Evolutionary conservation across 345 rosid species (phyloP), one percentile per base, ranked within the genome.

Genomic region (Hibiscus syriacus): DNA sequence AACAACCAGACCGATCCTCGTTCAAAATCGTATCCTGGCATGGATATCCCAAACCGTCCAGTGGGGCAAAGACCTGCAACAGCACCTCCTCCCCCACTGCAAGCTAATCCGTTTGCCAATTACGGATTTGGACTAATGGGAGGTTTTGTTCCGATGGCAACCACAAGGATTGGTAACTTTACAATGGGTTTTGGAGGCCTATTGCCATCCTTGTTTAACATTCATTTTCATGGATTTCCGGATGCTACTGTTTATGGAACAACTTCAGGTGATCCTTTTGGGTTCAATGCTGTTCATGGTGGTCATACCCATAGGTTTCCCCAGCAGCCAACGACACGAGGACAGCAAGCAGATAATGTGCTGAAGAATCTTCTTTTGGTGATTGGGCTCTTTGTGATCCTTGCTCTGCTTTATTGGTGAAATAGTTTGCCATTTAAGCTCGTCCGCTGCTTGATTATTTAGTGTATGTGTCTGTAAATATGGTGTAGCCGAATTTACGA

Each of bases 51-150:
- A 0, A 66, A 72, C 52, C 77, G 98, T 26, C 99, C 99, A 0
- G 10, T 92, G 0, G 99, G 98, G 45, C 99, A 84, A 68, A 84
- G 99, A 66, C 96, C 97, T 0, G 90, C 87, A 48, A 91, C 93
- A 0, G 96, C 91, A 1, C 79, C 83, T 16, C 79, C 83, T 13
- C 86, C 89, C 12, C 86, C 90, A 26, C 85, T 82, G 0, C 81
- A 76, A 0, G 68, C 85, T 1, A 80, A 82, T 74, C 80, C 69
- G 10, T 79, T 85, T 19, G 69, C 84, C 22, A 85, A 86, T 68
- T 73, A 76, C 16, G 89, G 96, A 62, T 72, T 87, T 74, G 96
- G 93, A 50, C 80, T 82, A 43, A 78, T 76, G 84, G 97, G 98
- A 0, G 93, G 97, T 13, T 82, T 83, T 73, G 80, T 85, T 68